These are phyloP conservation scores for Asclepias syriaca DNA, from an alignment of 257 asterid species.

Conservation along the genomic window DNA sequence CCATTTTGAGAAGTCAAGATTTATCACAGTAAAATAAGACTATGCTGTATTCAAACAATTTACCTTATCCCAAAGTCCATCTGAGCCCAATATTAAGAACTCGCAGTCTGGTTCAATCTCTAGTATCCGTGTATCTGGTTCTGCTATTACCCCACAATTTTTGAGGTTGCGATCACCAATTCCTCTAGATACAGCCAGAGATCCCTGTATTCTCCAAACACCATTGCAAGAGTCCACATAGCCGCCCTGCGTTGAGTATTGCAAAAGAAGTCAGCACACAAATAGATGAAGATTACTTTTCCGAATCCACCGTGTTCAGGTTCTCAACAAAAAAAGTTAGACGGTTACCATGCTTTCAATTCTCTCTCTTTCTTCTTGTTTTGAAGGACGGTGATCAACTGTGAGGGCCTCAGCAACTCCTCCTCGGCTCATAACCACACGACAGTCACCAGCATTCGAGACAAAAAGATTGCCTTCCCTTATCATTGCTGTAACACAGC, in stretches of 20 bases:
- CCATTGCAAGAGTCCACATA: conserved; percentile 71
- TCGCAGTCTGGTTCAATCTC: conserved; percentile 50
- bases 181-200: conserved; percentile 78
- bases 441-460: conserved; percentile 82
- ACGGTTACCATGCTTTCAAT: conserved; percentile 48
- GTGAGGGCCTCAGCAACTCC: conserved; percentile 81
- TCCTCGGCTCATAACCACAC: conserved; percentile 67
- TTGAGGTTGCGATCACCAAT: conserved; percentile 73
- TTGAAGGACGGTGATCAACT: conserved; percentile 64
- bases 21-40: not conserved
- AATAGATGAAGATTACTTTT: not conserved
- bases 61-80: conserved; percentile 89
- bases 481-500: conserved; percentile 69
- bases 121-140: conserved; percentile 52
- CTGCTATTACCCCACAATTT: conserved; percentile 83
- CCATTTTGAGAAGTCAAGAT: not conserved
- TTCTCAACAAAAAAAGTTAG: not conserved
- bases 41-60: not conserved
- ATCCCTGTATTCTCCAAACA: conserved; percentile 84
- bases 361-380: conserved; percentile 58
- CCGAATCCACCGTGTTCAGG: not conserved
- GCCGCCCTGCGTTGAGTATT: conserved; percentile 55
- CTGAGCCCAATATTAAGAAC: conserved; percentile 78
- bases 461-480: conserved; percentile 55
- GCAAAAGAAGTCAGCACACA: conserved; percentile 14